Conservation (phyloP, 106 monocot genomes). For the Narthecium ossifragum region DNA sequence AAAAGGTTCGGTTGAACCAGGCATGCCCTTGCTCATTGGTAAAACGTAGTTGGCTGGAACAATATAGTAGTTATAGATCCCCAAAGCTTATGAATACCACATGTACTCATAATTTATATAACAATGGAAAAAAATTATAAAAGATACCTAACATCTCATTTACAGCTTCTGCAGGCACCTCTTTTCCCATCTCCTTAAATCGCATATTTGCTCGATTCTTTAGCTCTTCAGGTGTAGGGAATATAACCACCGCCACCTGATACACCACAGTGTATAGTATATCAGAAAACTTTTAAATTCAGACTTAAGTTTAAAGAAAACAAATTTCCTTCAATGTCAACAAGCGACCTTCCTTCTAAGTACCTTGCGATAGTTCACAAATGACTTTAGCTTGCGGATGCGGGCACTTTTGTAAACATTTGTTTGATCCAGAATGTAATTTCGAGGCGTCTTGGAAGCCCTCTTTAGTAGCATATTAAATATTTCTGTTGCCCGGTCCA, state of each 20-base stretch:
- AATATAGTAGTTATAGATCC: neutral
- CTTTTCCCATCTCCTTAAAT: conserved; percentile 78
- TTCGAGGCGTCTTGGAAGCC: conserved; percentile 51
- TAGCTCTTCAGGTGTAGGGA: conserved; percentile 50
- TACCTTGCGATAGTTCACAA: conserved; percentile 50
- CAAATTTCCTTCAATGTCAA: neutral
- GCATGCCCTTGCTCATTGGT: conserved; percentile 44
- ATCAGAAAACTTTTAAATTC: neutral
- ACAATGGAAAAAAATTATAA: neutral
- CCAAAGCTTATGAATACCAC: neutral
- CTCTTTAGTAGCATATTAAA: conserved; percentile 59
- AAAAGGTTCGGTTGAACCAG: conserved; percentile 45
- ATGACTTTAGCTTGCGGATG: conserved; percentile 56
- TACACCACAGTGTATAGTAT: neutral
- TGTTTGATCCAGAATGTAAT: conserved; percentile 77
- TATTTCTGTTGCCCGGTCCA: conserved; percentile 60
- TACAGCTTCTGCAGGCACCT: conserved; percentile 74
- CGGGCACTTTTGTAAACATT: conserved; percentile 75
- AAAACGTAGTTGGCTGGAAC: conserved; percentile 52
- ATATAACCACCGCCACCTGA: conserved; percentile 65
- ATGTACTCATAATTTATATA: neutral
- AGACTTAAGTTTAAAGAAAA: neutral
- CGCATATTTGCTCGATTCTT: conserved; percentile 39
- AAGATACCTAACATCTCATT: conserved; percentile 68
- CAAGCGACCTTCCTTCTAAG: neutral